Evolutionary conservation across 139 green algal genomes (phyloP), one percentile per base, ranked within the genome.

Genomic region (Astrephomene gubernaculifera): DNA sequence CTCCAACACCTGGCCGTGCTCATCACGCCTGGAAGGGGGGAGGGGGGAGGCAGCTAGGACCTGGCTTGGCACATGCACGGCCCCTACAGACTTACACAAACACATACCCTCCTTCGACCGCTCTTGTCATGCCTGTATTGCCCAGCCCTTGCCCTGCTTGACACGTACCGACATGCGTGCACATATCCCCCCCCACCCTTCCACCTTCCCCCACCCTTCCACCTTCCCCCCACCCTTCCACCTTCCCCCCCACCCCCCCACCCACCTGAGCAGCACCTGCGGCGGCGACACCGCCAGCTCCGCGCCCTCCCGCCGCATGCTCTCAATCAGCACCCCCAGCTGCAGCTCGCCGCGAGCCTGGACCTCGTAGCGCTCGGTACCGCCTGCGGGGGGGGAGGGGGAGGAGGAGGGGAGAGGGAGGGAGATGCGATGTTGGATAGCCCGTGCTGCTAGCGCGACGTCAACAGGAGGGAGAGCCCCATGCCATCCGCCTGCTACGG

Each of bases 301-400:
- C 86, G 96, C 94, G 2, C 95, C 94, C 82, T 98, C 95, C 1
- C 96, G 83, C 69, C 96, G 83, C 94, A 98, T 94, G 81, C 91
- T 92, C 90, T 98, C 96, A 76, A 98, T 96, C 68, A 98, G 88
- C 68, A 97, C 91, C 3, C 94, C 96, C 83, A 98, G 94, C 91
- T 98, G 96, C 85, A 98, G 92, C 93, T 98, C 96, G 1, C 96
- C 96, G 22, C 96, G 92, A 6, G 95, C 96, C 79, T 95, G 92
- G 54, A 98, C 95, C 83, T 97, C 91, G 87, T 96, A 97, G 27
- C 81, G 60, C 65, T 92, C 89, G 63, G 81, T 86, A 22, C 65
- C 72, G 38, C 82, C 86, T 89, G 68, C 27, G 57, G 8, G 33
- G 72, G 36, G 33, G 52, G 44, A 0, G n/a, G 44, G 44, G 72